A percentile compares a stretch with the other conserved stretches of the same genome.
Conservation (phyloP, 2,329 filamentous ascomycete genomes). For the Zelopaecilomyces penicillatus region DNA sequence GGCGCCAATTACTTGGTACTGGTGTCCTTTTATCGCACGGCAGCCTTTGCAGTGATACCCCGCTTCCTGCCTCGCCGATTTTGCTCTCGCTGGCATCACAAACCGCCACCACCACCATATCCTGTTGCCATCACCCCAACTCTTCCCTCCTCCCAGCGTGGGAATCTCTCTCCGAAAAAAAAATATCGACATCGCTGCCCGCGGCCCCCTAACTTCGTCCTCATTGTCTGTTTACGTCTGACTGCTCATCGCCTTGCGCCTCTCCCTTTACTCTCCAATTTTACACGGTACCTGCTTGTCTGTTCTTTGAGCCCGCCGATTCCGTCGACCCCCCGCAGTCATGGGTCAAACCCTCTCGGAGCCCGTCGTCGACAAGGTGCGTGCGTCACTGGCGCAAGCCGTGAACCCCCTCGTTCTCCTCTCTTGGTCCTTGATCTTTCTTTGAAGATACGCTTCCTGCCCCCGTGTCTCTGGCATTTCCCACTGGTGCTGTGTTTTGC, state of each 20-base stretch:
- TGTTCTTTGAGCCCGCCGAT: constrained; percentile 9
- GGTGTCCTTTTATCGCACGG: too few species aligned
- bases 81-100: constrained; percentile 9
- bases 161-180: too few species aligned
- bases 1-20: too few species aligned
- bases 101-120: constrained; percentile 5
- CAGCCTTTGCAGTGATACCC: constrained; percentile 4
- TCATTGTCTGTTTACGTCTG: background rate
- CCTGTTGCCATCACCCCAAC: background rate
- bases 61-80: constrained; percentile 10
- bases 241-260: background rate
- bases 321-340: constrained; percentile 22
- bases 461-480: background rate
- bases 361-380: constrained; percentile 96
- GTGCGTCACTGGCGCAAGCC: constrained; percentile 12
- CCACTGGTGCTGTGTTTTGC: background rate
- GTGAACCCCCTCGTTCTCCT: constrained; percentile 7
- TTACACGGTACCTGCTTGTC: constrained; percentile 4
- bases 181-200: too few species aligned
- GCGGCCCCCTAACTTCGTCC: background rate
- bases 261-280: constrained; percentile 2
- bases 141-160: background rate
- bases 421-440: background rate
- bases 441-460: background rate
- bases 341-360: constrained; percentile 99